Evolutionary conservation across 2,329 filamentous ascomycete species (phyloP).

Genomic region (Ambrosiella xylebori): DNA sequence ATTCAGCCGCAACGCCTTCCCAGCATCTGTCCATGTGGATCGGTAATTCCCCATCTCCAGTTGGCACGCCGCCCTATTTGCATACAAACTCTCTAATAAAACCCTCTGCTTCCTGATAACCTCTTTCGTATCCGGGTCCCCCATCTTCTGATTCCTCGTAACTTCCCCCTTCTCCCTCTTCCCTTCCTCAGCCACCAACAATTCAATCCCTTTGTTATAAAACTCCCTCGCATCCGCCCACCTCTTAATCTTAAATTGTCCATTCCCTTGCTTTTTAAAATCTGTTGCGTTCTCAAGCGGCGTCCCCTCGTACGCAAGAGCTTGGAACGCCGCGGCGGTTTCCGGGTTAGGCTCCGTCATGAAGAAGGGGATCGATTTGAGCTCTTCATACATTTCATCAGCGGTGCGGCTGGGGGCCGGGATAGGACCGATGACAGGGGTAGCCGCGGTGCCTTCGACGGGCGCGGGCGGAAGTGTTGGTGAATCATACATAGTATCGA

Average conservation of each 20-base stretch:
- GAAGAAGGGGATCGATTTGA: constrained; percentile 61
- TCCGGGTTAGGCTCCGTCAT: constrained; percentile 89
- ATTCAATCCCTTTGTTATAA: constrained; percentile 69
- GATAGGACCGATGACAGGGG: constrained; percentile 32
- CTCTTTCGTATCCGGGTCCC: constrained; percentile 28
- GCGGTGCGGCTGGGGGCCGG: constrained; percentile 26
- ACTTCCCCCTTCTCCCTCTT: constrained; percentile 28
- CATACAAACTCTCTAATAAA: constrained; percentile 59
- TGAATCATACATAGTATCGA: neutral
- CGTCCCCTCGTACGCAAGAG: constrained; percentile 84
- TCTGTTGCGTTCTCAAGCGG: constrained; percentile 64
- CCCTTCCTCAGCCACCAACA: constrained; percentile 43
- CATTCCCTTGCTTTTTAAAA: constrained; percentile 87
- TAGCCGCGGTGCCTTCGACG: constrained; percentile 16
- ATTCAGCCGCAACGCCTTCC: constrained; percentile 61
- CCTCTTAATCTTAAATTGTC: constrained; percentile 55
- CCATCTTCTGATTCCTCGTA: constrained; percentile 18
- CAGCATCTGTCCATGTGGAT: constrained; percentile 71
- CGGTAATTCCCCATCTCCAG: constrained; percentile 80
- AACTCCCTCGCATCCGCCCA: constrained; percentile 81
- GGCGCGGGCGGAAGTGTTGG: constrained; percentile 9
- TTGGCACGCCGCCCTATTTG: constrained; percentile 82
- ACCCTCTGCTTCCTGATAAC: constrained; percentile 41
- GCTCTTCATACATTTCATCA: constrained; percentile 38
- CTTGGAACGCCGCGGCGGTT: constrained; percentile 71